Base-by-base conservation (phyloP, 176 grass and related monocot genomes). In the Secale cereale region DNA sequence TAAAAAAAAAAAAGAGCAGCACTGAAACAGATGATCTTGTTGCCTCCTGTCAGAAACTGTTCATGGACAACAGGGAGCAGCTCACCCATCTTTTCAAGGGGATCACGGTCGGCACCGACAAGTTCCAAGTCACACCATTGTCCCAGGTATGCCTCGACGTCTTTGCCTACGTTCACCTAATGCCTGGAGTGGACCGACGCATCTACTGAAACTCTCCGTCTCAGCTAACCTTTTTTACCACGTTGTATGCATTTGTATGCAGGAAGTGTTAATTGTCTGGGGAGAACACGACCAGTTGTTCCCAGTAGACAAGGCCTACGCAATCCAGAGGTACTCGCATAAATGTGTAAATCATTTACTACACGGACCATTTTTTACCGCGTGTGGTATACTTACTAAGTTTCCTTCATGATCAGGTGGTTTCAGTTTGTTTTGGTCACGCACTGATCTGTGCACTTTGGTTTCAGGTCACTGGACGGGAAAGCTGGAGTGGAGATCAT, bases 191-290 rank as follows among this genome's bases (percentile, higher is more conserved):
- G n/a, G 59, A 57, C 11, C 19, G 16, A 20, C 33, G 11, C 12
- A 52, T 52, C 36, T 7, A 37, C 48, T 62, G 9, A 17, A 25
- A 60, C 59, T 3, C 57, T 25, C 3, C 0, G 3, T 11, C 31
- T 19, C 8, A 22, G 0, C 65, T 70, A n/a, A 39, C 68, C 22
- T 45, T 27, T 23, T 25, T 40, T 40, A 40, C 28, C 35, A 36
- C 30, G 8, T 33, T 3, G 5, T 36, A 27, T 65, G 36, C 7
- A 9, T 39, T 10, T 40, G 35, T 56, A n/a, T 78, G 57, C 46
- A 95, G 94, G 86, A 97, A 63, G 92, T 97, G 82, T 10, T 94
- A 14, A 86, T 94, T 35, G 26, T 97, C 2, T 97, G 94, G 94
- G 92, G 94, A 90, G 92, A 92, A 73, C 65, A 94, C 5, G 94